Conservation (phyloP, 495 filamentous ascomycete genomes). For the Podospora bellae-mahoneyi region DNA sequence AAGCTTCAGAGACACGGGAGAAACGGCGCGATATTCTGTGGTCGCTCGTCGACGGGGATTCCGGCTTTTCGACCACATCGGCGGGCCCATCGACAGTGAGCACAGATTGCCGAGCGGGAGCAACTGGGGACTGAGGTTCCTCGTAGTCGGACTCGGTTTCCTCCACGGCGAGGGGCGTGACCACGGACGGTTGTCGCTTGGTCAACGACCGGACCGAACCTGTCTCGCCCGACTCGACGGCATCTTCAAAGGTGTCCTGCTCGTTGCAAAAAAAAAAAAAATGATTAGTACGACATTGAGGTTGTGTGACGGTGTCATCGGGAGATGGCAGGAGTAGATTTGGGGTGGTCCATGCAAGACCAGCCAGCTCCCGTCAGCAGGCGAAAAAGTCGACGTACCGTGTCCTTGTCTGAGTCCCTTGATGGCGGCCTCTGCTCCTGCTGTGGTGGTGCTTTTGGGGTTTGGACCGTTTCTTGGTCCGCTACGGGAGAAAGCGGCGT, state of each 20-base stretch:
- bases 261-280: conserved; percentile 9
- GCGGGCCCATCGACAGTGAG: conserved; percentile 16
- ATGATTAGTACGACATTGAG: conserved; percentile 17
- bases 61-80: conserved; percentile 19
- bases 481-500: not conserved
- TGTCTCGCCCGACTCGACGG: conserved; percentile 61
- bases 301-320: conserved; percentile 18
- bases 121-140: conserved; percentile 22
- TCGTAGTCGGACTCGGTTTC: conserved; percentile 30
- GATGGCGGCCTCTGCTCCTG: conserved; percentile 15
- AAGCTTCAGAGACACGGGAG: conserved; percentile 63
- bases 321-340: not conserved
- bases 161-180: conserved; percentile 28
- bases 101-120: conserved; percentile 1
- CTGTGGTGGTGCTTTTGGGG: not conserved
- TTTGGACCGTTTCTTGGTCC: not conserved
- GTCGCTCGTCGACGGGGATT: conserved; percentile 2
- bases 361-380: not conserved
- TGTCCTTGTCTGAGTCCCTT: conserved; percentile 37
- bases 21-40: conserved; percentile 55
- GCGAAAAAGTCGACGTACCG: conserved; percentile 28
- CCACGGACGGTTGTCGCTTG: conserved; percentile 45
- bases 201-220: conserved; percentile 48
- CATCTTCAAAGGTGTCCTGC: conserved; percentile 78
- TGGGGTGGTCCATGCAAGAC: not conserved